phyloP scores from a whole-genome alignment of 495 filamentous ascomycete species.

The Extremus antarcticus region DNA sequence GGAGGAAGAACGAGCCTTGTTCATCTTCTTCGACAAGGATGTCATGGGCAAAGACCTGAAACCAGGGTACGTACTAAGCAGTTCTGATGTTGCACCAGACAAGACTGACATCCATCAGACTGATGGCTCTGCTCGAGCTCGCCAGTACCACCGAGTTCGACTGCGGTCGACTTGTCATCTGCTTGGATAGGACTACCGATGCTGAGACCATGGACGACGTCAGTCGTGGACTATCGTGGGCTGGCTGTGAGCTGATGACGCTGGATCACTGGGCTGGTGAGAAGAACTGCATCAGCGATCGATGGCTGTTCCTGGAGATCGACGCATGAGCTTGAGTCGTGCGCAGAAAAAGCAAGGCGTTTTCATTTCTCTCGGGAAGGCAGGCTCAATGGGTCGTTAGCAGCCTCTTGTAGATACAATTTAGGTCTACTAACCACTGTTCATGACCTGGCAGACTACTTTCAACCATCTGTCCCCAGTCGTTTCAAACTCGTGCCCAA shows the following conservation, averaged over 20 bases:
- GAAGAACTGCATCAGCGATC: conserved; percentile 49
- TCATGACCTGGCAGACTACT: too few species aligned
- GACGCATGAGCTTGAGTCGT: conserved; percentile 44
- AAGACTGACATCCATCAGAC: conserved; percentile 35
- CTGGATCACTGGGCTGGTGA: conserved; percentile 57
- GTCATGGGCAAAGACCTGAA: conserved; percentile 67
- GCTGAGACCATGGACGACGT: conserved; percentile 48
- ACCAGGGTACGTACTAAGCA: conserved; percentile 70
- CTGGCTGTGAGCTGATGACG: conserved; percentile 74
- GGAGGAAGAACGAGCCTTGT: conserved; percentile 59
- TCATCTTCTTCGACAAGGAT: conserved; percentile 72
- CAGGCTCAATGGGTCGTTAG: too few species aligned
- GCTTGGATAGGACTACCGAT: conserved; percentile 56
- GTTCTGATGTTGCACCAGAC: too few species aligned
- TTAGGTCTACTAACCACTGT: too few species aligned
- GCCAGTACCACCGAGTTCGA: conserved; percentile 55
- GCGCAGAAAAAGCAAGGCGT: neutral
- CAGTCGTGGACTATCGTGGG: conserved; percentile 78
- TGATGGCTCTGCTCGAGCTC: conserved; percentile 86
- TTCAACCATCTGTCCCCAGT: too few species aligned
- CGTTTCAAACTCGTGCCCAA: too few species aligned
- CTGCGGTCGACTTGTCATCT: conserved; percentile 69
- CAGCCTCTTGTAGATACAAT: too few species aligned
- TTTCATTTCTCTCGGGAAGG: too few species aligned
- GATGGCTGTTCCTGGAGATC: conserved; percentile 80